Conservation (phyloP, 2,329 filamentous ascomycete species). For the Sporothrix mexicana region DNA sequence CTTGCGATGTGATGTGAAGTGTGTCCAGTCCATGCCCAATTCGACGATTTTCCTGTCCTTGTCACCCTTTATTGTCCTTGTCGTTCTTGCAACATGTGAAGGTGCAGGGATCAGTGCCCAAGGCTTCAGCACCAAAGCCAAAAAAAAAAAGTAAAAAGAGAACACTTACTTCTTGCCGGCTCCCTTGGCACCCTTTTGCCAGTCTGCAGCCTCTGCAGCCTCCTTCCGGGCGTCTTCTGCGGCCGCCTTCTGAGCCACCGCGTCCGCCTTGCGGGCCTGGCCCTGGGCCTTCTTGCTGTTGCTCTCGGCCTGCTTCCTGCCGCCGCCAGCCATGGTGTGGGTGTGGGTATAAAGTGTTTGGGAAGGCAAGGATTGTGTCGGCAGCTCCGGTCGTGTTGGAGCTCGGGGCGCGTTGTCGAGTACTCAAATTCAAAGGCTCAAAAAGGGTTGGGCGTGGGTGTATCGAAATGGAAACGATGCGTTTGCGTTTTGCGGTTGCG, state of each 20-base stretch:
- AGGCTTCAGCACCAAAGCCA: background rate
- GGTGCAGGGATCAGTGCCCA: background rate
- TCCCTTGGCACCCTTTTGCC: slow-evolving; percentile 85
- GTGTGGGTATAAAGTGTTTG: background rate
- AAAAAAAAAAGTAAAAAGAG: background rate
- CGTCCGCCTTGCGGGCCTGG: slow-evolving; percentile 90
- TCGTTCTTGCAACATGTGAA: background rate
- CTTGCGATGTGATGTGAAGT: background rate
- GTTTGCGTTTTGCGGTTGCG: no score
- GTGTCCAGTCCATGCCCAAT: background rate
- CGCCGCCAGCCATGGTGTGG: slow-evolving; percentile 67
- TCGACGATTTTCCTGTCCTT: no score
- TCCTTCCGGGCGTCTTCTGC: slow-evolving; percentile 69
- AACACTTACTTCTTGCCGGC: slow-evolving; percentile 80
- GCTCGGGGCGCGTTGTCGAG: no score
- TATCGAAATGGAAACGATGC: background rate
- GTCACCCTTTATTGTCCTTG: background rate
- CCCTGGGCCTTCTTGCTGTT: slow-evolving; percentile 89
- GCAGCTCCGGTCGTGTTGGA: background rate
- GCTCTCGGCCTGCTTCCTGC: slow-evolving; percentile 76
- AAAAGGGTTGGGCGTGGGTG: slow-evolving; percentile 14
- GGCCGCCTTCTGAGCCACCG: slow-evolving; percentile 79
- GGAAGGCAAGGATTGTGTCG: background rate
- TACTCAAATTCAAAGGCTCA: background rate
- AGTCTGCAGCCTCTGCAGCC: slow-evolving; percentile 73